Percentiles rank a stretch among this genome's conserved stretches.
These are phyloP conservation scores for Podaxis rugospora DNA, from an alignment of 768 basidiomycete species.

Conservation along the genomic window DNA sequence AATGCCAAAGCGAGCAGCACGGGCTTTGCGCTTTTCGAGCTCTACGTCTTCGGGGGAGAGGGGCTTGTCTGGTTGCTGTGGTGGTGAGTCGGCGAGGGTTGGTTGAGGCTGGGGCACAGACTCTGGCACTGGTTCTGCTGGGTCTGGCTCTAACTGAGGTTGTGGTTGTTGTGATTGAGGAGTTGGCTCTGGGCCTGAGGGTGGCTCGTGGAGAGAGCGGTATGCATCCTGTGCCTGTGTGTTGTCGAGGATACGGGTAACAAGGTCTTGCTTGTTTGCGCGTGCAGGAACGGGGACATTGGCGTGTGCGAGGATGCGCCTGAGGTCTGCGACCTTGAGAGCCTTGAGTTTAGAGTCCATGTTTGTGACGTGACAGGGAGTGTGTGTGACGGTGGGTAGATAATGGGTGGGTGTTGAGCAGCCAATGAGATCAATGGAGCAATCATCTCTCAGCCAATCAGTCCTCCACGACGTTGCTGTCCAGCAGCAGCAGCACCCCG, in stretches of 20 bases:
- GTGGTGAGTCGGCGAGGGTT: constrained; percentile 1
- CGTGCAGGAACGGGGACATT: constrained; percentile 44
- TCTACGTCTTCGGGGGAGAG: constrained; percentile 38
- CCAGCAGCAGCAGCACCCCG: constrained; percentile 27
- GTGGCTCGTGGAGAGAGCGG: constrained; percentile 28
- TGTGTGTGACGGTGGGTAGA: not conserved
- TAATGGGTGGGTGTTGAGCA: constrained; percentile 12
- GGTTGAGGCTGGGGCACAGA: constrained; percentile 13
- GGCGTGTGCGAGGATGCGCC: constrained; percentile 54
- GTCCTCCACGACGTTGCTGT: constrained; percentile 9
- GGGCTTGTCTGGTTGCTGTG: constrained; percentile 6
- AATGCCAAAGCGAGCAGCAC: constrained; percentile 72
- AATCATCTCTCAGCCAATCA: not conserved
- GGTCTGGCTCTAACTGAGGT: not conserved
- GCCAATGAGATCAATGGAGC: constrained; percentile 13
- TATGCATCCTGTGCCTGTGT: constrained; percentile 48
- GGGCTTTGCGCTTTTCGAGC: constrained; percentile 50
- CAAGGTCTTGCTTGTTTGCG: constrained; percentile 64
- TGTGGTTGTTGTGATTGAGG: not conserved
- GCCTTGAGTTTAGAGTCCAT: constrained; percentile 44
- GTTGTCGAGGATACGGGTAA: constrained; percentile 54
- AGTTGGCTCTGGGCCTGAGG: too few species aligned
- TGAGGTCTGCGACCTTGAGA: constrained; percentile 72
- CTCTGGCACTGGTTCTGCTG: constrained; percentile 12
- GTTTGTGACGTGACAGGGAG: constrained; percentile 14